phyloP scores from a whole-genome alignment of 768 basidiomycete species.

The Agaricus sinodeliciosus region DNA sequence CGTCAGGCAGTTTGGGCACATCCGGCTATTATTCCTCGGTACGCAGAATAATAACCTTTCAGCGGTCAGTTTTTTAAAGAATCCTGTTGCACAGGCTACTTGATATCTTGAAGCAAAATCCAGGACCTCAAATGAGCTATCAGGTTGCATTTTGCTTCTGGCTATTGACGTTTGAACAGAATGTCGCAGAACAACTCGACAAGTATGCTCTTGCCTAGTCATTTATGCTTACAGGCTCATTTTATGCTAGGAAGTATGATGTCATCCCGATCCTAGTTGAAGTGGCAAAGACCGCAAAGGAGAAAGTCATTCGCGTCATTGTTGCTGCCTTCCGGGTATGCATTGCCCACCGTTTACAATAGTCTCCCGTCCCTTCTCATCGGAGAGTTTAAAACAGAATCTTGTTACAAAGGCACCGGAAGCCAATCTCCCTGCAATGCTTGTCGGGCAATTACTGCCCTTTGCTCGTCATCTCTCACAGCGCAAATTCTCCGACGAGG shows the following conservation, averaged over 20 bases:
- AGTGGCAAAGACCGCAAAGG: slow-evolving; percentile 87
- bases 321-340: slow-evolving; percentile 84
- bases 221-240: neutral
- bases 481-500: slow-evolving; percentile 93
- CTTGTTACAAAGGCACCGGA: slow-evolving; percentile 83
- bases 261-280: slow-evolving; percentile 80
- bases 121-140: slow-evolving; percentile 92
- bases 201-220: slow-evolving; percentile 42
- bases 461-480: slow-evolving; percentile 78
- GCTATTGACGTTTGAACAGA: slow-evolving; percentile 87
- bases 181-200: slow-evolving; percentile 81
- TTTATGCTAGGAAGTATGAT: slow-evolving; percentile 69
- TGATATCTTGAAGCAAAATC: slow-evolving; percentile 73
- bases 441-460: slow-evolving; percentile 80
- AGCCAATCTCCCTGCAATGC: slow-evolving; percentile 88
- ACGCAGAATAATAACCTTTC: slow-evolving; percentile 12
- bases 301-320: slow-evolving; percentile 93
- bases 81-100: slow-evolving; percentile 48
- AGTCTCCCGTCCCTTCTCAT: neutral
- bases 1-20: slow-evolving; percentile 77
- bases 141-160: slow-evolving; percentile 91
- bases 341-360: neutral
- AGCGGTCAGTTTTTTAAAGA: neutral
- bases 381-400: slow-evolving; percentile 45
- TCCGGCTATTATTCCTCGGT: slow-evolving; percentile 66